Percentiles rank a stretch among this genome's conserved stretches.
Evolutionary conservation across 805 yeast species (phyloP).

Genomic region (Cyberlindnera suaveolens): DNA sequence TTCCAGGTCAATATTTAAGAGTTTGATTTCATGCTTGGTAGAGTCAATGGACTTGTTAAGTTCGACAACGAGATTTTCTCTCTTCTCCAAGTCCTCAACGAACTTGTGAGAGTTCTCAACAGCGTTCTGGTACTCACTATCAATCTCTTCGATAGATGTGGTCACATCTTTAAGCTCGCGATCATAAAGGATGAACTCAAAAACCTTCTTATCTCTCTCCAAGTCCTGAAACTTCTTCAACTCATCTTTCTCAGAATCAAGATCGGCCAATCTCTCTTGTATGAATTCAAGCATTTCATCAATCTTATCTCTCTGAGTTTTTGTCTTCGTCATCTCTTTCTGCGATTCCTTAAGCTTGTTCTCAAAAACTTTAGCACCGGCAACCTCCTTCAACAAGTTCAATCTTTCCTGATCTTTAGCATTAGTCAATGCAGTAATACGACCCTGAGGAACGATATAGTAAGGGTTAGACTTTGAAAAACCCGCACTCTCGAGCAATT

Average conservation of each 20-base stretch:
- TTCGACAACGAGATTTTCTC: slow-evolving; percentile 47
- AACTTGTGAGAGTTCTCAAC: slow-evolving; percentile 48
- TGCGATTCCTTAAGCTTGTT: slow-evolving; percentile 68
- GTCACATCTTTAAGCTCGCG: slow-evolving; percentile 64
- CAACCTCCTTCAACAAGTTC: slow-evolving; percentile 77
- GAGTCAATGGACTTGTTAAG: slow-evolving; percentile 40
- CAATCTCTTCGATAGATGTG: slow-evolving; percentile 54
- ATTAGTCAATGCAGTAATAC: slow-evolving; percentile 80
- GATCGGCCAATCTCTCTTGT: slow-evolving; percentile 65
- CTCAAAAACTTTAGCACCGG: slow-evolving; percentile 93
- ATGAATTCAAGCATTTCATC: slow-evolving; percentile 67
- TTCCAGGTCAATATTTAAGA: slow-evolving; percentile 49
- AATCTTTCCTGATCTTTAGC: slow-evolving; percentile 83
- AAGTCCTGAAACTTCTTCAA: slow-evolving; percentile 61
- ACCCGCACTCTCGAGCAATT: slow-evolving; percentile 84
- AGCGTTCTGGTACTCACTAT: slow-evolving; percentile 45
- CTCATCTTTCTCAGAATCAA: slow-evolving; percentile 76
- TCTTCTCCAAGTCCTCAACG: slow-evolving; percentile 49
- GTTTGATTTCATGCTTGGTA: slow-evolving; percentile 41
- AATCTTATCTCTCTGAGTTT: slow-evolving; percentile 61
- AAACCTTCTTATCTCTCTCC: slow-evolving; percentile 61
- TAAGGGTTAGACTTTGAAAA: slow-evolving; percentile 87
- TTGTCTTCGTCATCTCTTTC: slow-evolving; percentile 73
- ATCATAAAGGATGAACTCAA: slow-evolving; percentile 71
- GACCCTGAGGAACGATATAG: slow-evolving; percentile 95